These are phyloP conservation scores for Fragilaria radians DNA, from an alignment of 108 stramenopile genomes.

Conservation along the genomic window DNA sequence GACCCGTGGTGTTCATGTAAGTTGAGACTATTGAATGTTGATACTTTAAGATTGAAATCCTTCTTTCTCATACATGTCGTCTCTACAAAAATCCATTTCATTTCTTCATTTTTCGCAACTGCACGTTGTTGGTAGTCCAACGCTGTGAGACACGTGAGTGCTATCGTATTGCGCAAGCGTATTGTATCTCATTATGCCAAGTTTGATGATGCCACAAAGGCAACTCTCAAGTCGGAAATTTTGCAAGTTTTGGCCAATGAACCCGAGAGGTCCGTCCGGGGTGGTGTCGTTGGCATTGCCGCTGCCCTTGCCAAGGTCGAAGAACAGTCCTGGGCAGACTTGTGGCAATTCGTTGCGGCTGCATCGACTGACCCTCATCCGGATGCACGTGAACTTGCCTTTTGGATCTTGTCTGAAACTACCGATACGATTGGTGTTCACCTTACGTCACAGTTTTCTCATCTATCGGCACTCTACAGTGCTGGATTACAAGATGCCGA, in stretches of 20 bases:
- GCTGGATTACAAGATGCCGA: constrained; percentile 51
- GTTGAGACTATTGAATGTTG: constrained; percentile 9
- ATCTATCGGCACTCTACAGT: constrained; percentile 17
- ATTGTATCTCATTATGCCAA: constrained; percentile 69
- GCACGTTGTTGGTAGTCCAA: too few species aligned
- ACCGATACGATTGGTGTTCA: constrained; percentile 89
- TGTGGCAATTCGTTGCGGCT: constrained; percentile 76
- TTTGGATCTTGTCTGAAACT: constrained; percentile 87
- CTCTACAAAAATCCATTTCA: too few species aligned
- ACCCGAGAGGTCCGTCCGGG: constrained; percentile 74
- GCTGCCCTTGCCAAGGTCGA: constrained; percentile 70
- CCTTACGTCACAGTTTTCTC: constrained; percentile 68
- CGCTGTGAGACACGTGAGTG: constrained; percentile 88
- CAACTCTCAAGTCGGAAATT: constrained; percentile 56
- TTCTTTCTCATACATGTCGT: too few species aligned
- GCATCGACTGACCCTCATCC: constrained; percentile 43
- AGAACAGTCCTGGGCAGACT: constrained; percentile 63
- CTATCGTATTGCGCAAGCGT: constrained; percentile 88
- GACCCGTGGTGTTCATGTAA: constrained; percentile 42
- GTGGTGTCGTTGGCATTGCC: constrained; percentile 73
- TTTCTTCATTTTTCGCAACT: too few species aligned
- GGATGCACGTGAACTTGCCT: constrained; percentile 90
- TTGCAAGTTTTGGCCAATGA: constrained; percentile 71
- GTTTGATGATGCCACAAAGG: constrained; percentile 56
- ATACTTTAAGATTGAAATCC: too few species aligned